These are phyloP conservation scores for Thermochaetoides thermophila DNA, from an alignment of 495 filamentous ascomycete species.

Conservation along the genomic window DNA sequence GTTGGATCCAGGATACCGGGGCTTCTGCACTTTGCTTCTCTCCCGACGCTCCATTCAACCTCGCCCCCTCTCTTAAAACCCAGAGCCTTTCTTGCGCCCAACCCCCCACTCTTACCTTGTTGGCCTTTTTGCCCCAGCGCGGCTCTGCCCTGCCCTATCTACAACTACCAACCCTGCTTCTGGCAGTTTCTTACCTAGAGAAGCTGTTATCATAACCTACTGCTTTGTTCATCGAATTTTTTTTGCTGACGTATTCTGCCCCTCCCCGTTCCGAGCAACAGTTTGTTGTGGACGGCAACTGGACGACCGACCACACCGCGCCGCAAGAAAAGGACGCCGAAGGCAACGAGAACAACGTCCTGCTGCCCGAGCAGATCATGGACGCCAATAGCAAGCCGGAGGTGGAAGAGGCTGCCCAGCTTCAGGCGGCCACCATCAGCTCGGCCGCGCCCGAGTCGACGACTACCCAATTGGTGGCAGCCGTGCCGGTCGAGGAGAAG, in stretches of 20 bases:
- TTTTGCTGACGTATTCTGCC: slow-evolving; percentile 8
- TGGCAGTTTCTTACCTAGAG: background rate
- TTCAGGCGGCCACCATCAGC: slow-evolving; percentile 5
- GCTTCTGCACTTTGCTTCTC: no score
- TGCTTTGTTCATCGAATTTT: background rate
- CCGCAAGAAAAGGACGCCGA: slow-evolving; percentile 64
- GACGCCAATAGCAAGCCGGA: no score
- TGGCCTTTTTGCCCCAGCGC: no score
- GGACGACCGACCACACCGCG: slow-evolving; percentile 64
- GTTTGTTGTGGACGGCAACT: slow-evolving; percentile 86
- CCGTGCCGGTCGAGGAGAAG: slow-evolving; percentile 18
- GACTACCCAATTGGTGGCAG: slow-evolving; percentile 22
- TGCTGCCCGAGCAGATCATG: slow-evolving; percentile 53
- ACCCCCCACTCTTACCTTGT: no score
- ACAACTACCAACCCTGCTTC: no score
- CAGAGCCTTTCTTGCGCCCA: no score
- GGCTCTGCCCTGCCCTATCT: no score
- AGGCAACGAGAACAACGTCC: slow-evolving; percentile 79
- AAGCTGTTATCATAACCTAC: background rate
- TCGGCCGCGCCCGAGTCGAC: slow-evolving; percentile 21
- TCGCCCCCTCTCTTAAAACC: no score
- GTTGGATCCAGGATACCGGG: no score
- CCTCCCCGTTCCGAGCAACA: no score
- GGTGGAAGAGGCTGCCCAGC: slow-evolving; percentile 21
- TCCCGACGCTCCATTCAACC: no score